phyloP scores from a whole-genome alignment of 2,329 filamentous ascomycete species.

The Hymenoscyphus scutula region DNA sequence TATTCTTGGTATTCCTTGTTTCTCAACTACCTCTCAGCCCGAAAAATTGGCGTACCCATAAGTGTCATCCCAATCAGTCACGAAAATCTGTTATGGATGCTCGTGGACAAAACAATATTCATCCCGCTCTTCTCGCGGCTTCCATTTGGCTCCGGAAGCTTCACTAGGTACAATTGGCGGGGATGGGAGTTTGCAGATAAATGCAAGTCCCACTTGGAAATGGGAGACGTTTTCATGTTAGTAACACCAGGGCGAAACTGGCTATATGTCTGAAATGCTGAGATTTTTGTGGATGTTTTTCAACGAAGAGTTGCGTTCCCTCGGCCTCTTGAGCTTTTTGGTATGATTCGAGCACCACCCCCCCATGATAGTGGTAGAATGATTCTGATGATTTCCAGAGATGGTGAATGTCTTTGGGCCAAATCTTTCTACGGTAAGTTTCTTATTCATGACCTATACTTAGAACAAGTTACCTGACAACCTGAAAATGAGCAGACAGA shows the following conservation, averaged over 20 bases:
- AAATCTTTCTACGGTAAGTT: background rate
- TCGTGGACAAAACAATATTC: background rate
- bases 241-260: conserved; percentile 7
- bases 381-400: background rate
- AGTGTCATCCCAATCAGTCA: background rate
- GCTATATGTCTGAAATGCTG: conserved; percentile 6
- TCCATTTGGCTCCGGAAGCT: background rate
- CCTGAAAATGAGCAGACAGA: background rate
- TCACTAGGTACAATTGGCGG: background rate
- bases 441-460: too few species aligned
- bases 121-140: background rate
- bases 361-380: too few species aligned
- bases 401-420: conserved; percentile 3
- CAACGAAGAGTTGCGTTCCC: background rate
- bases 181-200: conserved; percentile 6
- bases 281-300: background rate
- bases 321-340: background rate
- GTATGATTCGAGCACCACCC: too few species aligned
- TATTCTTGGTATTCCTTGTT: background rate
- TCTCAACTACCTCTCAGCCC: background rate
- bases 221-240: conserved; percentile 7
- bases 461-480: too few species aligned
- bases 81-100: conserved; percentile 7
- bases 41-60: background rate
- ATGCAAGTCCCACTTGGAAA: background rate